These are phyloP conservation scores for Priceomyces carsonii DNA, from an alignment of 805 yeast genomes.

Conservation along the genomic window DNA sequence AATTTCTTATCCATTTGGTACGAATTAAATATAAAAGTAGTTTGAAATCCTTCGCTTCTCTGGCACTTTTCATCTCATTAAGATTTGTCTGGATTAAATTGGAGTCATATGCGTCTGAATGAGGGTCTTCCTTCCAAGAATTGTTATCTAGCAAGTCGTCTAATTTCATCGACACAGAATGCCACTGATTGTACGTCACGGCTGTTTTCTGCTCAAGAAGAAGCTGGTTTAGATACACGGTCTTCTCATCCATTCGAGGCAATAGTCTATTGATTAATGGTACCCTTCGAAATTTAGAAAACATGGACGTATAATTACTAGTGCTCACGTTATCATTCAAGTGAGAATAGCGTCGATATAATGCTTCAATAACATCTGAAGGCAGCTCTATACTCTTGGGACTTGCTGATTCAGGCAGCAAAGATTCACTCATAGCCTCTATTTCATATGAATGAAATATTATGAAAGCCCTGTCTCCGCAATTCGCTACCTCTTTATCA, in stretches of 20 bases:
- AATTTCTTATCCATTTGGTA: conserved; percentile 80
- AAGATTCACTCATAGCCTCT: too few relatives aligned
- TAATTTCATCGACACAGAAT: conserved; percentile 56
- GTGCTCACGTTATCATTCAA: conserved; percentile 5
- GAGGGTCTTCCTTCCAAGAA: conserved; percentile 67
- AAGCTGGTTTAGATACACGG: conserved; percentile 20
- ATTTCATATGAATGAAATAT: too few relatives aligned
- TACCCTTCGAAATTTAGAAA: conserved; percentile 11
- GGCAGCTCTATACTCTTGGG: neutral
- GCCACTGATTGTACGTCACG: conserved; percentile 64
- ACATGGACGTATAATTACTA: conserved; percentile 1
- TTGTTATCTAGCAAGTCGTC: conserved; percentile 67
- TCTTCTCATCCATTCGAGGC: conserved; percentile 23
- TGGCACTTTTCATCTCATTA: conserved; percentile 56
- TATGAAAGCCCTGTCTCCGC: too few relatives aligned
- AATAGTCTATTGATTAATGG: conserved; percentile 21
- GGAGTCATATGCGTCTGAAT: conserved; percentile 73
- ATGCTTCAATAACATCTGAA: conserved; percentile 9
- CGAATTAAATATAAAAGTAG: conserved; percentile 71
- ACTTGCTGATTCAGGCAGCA: too few relatives aligned
- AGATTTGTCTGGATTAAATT: conserved; percentile 55
- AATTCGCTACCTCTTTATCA: too few relatives aligned
- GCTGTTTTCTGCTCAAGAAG: conserved; percentile 33
- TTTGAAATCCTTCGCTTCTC: conserved; percentile 57
- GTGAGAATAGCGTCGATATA: conserved; percentile 6